A percentile compares a stretch with the other conserved stretches of the same genome.
These are phyloP conservation scores for Beauveria sp. DNA, from an alignment of 2,329 filamentous ascomycete species.

Conservation along the genomic window DNA sequence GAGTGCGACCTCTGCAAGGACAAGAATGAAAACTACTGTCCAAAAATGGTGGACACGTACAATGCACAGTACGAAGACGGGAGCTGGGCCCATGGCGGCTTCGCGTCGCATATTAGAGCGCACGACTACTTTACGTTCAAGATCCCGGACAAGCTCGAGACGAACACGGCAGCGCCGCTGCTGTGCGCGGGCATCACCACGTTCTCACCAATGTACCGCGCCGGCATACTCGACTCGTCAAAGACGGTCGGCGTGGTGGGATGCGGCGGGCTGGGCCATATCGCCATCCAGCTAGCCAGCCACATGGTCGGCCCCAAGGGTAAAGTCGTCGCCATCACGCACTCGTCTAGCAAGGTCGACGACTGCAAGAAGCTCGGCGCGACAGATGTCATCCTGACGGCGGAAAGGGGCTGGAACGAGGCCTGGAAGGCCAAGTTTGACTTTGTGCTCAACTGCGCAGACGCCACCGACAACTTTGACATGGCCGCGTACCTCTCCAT, in stretches of 20 bases:
- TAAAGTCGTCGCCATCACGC: constrained; percentile 57
- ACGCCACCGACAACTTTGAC: constrained; percentile 47
- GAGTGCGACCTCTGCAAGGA: constrained; percentile 39
- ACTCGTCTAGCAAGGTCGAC: constrained; percentile 48
- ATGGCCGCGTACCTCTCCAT: constrained; percentile 43
- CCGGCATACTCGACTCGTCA: constrained; percentile 59
- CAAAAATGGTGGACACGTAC: constrained; percentile 47
- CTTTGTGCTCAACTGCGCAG: constrained; percentile 43
- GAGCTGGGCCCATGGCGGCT: constrained; percentile 58
- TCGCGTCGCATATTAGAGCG: constrained; percentile 39
- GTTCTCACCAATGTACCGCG: constrained; percentile 59
- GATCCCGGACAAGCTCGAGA: constrained; percentile 45
- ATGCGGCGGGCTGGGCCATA: constrained; percentile 66
- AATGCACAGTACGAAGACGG: constrained; percentile 45
- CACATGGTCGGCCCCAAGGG: constrained; percentile 49
- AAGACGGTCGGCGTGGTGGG: constrained; percentile 63
- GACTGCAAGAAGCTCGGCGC: constrained; percentile 58
- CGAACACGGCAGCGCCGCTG: constrained; percentile 54
- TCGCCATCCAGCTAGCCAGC: constrained; percentile 61
- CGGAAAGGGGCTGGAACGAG: constrained; percentile 49
- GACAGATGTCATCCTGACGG: constrained; percentile 41
- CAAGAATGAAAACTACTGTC: constrained; percentile 44
- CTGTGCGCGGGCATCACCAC: constrained; percentile 72
- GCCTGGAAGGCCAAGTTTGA: constrained; percentile 44
- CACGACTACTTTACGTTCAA: constrained; percentile 53